These are phyloP conservation scores for Apophysomyces elegans DNA, from an alignment of 371 early-diverging fungal genomes.

Conservation along the genomic window DNA sequence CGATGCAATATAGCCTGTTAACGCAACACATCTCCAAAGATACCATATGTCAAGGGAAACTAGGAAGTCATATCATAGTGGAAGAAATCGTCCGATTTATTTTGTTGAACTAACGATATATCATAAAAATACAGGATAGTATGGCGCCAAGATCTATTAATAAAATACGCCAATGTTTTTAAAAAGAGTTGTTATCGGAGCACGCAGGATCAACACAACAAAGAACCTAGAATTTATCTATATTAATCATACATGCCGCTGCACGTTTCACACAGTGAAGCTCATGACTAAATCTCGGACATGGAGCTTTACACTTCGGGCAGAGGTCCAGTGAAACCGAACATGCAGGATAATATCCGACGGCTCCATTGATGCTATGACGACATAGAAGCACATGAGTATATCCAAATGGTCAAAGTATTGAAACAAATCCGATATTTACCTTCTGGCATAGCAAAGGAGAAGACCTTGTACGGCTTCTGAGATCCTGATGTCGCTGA, in stretches of 20 bases:
- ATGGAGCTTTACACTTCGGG: conserved; percentile 64
- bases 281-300: conserved; percentile 63
- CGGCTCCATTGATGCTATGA: conserved; percentile 33
- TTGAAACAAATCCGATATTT: neutral
- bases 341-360: conserved; percentile 57
- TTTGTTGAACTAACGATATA: too few species aligned
- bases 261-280: conserved; percentile 53
- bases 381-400: too few species aligned
- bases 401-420: neutral
- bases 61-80: too few species aligned
- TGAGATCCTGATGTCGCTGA: conserved; percentile 34
- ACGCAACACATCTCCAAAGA: too few species aligned
- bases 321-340: conserved; percentile 72
- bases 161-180: neutral
- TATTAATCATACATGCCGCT: neutral
- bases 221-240: neutral
- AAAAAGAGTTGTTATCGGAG: neutral
- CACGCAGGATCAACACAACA: neutral
- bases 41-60: too few species aligned
- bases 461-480: conserved; percentile 64
- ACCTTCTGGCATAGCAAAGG: conserved; percentile 63
- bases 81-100: too few species aligned
- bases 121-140: too few species aligned
- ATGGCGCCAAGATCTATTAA: too few species aligned
- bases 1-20: too few species aligned